Evolutionary conservation across 306 rosid genomes (phyloP).

Genomic region (Medicago arabica): DNA sequence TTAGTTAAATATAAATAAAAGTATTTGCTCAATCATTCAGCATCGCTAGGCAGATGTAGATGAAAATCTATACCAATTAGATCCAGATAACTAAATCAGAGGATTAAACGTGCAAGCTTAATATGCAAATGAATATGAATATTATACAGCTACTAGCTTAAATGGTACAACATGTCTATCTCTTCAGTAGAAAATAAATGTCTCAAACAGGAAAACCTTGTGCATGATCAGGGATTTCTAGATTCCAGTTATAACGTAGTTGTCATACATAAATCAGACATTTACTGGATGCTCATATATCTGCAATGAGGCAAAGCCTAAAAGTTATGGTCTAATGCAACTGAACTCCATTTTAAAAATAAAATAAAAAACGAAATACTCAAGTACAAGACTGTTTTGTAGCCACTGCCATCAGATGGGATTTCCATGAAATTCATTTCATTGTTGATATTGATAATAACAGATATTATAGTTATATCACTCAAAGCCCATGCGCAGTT

Average conservation of each 20-base stretch:
- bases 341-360: not conserved
- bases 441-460: conserved; percentile 41
- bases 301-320: not conserved
- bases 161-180: too few relatives aligned
- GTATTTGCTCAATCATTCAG: too few relatives aligned
- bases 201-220: conserved; percentile 1
- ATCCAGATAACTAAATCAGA: not conserved
- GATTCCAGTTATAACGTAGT: not conserved
- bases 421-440: conserved; percentile 47
- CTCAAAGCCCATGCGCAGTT: conserved; percentile 69
- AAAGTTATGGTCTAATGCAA: not conserved
- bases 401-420: conserved; percentile 63
- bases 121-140: not conserved
- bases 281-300: conserved; percentile 1
- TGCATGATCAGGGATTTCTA: not conserved
- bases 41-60: not conserved
- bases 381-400: not conserved
- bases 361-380: not conserved
- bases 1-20: too few relatives aligned
- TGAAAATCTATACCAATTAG: not conserved
- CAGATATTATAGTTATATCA: conserved; percentile 31
- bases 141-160: too few relatives aligned
- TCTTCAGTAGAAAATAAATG: not conserved
- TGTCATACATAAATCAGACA: conserved; percentile 5
- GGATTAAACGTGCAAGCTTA: not conserved